Percentiles rank a stretch among this genome's conserved stretches.
Evolutionary conservation across 2,329 filamentous ascomycete species (phyloP).

Genomic region (Ustulina deusta): DNA sequence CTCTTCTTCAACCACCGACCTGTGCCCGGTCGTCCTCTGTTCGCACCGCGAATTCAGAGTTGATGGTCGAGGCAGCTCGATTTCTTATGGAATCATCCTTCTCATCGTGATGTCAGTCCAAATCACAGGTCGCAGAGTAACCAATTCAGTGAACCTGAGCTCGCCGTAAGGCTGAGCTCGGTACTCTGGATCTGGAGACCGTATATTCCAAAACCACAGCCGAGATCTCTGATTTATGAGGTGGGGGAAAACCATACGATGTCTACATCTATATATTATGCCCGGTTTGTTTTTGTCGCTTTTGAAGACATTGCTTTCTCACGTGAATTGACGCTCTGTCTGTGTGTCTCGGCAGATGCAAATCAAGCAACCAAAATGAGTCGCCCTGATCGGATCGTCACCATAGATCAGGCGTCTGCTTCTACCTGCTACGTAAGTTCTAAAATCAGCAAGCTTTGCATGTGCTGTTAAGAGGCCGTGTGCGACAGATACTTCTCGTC

Average conservation of each 20-base stretch:
- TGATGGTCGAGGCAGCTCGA: constrained; percentile 85
- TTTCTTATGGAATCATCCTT: constrained; percentile 82
- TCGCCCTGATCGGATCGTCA: background rate
- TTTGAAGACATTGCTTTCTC: too few species aligned
- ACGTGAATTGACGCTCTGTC: too few species aligned
- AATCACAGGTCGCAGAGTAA: constrained; percentile 96
- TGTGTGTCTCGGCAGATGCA: background rate
- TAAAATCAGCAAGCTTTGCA: background rate
- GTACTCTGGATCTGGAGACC: constrained; percentile 69
- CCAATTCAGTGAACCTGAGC: constrained; percentile 71
- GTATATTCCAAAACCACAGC: constrained; percentile 93
- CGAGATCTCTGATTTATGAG: constrained; percentile 90
- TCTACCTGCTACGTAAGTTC: too few species aligned
- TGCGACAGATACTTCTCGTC: background rate
- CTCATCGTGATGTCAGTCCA: constrained; percentile 82
- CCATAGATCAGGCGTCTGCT: background rate
- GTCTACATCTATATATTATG: constrained; percentile 72
- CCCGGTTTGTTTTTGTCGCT: background rate
- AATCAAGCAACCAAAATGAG: background rate
- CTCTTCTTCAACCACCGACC: constrained; percentile 70
- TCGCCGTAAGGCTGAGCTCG: constrained; percentile 78
- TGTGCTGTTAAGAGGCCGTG: background rate
- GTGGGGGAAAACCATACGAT: constrained; percentile 89
- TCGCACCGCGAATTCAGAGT: constrained; percentile 72
- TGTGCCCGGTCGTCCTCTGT: constrained; percentile 87